Base-by-base conservation (phyloP, 495 filamentous ascomycete species). In the Recurvomyces mirabilis region DNA sequence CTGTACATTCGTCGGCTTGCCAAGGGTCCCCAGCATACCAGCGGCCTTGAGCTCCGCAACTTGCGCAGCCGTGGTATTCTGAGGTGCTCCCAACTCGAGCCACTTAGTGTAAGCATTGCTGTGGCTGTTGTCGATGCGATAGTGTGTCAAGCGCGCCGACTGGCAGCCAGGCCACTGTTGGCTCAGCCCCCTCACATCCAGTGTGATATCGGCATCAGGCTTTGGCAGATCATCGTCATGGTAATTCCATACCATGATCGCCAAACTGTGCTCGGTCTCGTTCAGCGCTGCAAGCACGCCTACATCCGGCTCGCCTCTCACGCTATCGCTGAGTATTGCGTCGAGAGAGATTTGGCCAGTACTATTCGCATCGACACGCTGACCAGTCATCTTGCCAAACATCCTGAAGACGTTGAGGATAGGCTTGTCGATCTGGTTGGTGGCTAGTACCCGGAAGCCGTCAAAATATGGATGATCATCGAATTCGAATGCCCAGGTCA, bases 351-450 rank as follows among this genome's bases (percentile, higher is more conserved):
- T 12, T 34, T 53, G 44, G 9, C 38, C 50, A 13, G 38, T 43
- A 30, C 50, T 53, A 20, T 18, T 43, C 0, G 50, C 38, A 15
- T 20, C 11, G 15, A 53, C 12, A 24, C 45, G 43, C 14, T 41
- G 13, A 24, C 44, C 39, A 12, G 18, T 47, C 15, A 53, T 25
- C 19, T 53, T 53, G 32, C 50, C 50, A n/a, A 53, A 48, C 50
- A 53, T 53, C 4, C 50, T 23, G 35, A 48, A 47, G 18, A 53
- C 26, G 26, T 53, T 53, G 4, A 53, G 24, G 15, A 53, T 53
- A 3, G 50, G 50, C 24, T 53, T 53, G 25, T 53, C 38, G 14
- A 53, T 43, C 15, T 38, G 26, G 18, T 44, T 53, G 6, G 50
- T 53, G 15, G 44, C 33, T 23, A 53, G 28, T 1, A 53, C 50